phyloP scores from a whole-genome alignment of 1,284 basidiomycete species.

The Ganoderma lucidum region DNA sequence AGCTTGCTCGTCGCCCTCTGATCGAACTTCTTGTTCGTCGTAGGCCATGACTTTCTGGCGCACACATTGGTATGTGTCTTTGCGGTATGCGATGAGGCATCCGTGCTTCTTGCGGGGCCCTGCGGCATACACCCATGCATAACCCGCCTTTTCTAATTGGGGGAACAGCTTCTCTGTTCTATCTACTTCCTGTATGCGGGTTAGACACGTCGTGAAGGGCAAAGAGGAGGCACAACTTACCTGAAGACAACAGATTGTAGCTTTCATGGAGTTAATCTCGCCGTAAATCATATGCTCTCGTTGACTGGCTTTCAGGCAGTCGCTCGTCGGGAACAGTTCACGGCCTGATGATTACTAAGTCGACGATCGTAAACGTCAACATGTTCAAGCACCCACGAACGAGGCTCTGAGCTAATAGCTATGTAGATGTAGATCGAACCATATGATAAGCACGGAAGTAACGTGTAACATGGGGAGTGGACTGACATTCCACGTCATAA shows the following conservation, averaged over 20 bases:
- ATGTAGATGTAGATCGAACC: slow-evolving; percentile 1
- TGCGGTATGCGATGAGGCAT: slow-evolving; percentile 79
- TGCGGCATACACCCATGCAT: slow-evolving; percentile 65
- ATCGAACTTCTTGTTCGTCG: slow-evolving; percentile 67
- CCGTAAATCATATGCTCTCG: slow-evolving; percentile 78
- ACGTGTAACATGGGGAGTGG: too few relatives aligned
- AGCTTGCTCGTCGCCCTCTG: slow-evolving; percentile 44
- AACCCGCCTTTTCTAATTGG: slow-evolving; percentile 64
- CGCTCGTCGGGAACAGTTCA: slow-evolving; percentile 85
- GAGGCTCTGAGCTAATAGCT: slow-evolving; percentile 81
- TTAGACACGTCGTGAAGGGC: not conserved
- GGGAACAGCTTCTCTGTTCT: slow-evolving; percentile 72
- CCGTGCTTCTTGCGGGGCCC: slow-evolving; percentile 85
- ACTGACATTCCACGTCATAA: slow-evolving; percentile 86
- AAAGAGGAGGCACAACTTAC: slow-evolving; percentile 39
- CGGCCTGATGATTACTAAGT: slow-evolving; percentile 61
- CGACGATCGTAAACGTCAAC: not conserved
- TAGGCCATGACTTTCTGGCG: slow-evolving; percentile 63
- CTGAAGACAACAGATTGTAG: slow-evolving; percentile 88
- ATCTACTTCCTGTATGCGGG: slow-evolving; percentile 72
- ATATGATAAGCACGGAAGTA: not conserved
- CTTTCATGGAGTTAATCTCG: slow-evolving; percentile 72
- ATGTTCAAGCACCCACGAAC: slow-evolving; percentile 65
- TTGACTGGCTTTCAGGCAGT: slow-evolving; percentile 79
- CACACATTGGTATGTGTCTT: slow-evolving; percentile 55